These are phyloP conservation scores for Candida lessepsii DNA, from an alignment of 805 yeast species.

Conservation along the genomic window DNA sequence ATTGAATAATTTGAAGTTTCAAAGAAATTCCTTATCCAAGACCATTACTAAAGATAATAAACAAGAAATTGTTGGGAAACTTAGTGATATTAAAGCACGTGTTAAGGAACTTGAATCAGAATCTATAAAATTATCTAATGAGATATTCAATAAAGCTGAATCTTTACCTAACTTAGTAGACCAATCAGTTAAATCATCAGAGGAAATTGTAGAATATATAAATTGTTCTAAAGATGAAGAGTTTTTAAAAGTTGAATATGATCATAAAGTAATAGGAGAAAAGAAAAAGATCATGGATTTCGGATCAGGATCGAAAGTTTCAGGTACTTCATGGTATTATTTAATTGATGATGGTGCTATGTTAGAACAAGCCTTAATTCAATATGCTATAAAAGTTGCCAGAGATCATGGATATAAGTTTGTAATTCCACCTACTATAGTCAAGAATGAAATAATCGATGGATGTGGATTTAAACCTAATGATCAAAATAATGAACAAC, in stretches of 20 bases:
- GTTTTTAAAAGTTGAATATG: constrained; percentile 23
- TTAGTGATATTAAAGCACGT: constrained; percentile 24
- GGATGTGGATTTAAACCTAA: constrained; percentile 97
- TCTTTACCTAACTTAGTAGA: constrained; percentile 65
- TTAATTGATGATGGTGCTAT: constrained; percentile 80
- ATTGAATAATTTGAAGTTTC: constrained; percentile 26
- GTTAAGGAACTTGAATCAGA: constrained; percentile 27
- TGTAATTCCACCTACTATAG: constrained; percentile 84
- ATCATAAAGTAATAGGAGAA: constrained; percentile 73
- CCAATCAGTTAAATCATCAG: constrained; percentile 41
- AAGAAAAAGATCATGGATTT: constrained; percentile 69
- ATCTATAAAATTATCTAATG: constrained; percentile 29
- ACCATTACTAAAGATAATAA: constrained; percentile 19
- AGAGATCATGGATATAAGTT: constrained; percentile 63
- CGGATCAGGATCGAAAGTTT: constrained; percentile 64
- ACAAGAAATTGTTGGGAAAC: constrained; percentile 12
- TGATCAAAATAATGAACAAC: constrained; percentile 82
- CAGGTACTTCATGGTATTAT: constrained; percentile 90
- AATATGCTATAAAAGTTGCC: constrained; percentile 71
- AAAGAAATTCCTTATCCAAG: constrained; percentile 27
- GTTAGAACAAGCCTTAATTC: constrained; percentile 85
- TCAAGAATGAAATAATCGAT: constrained; percentile 66
- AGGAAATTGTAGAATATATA: constrained; percentile 48
- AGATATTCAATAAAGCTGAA: constrained; percentile 42
- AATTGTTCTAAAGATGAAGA: constrained; percentile 42